A percentile compares a stretch with the other conserved stretches of the same genome.
These are phyloP conservation scores for Rhinocladiella mackenziei DNA, from an alignment of 2,329 filamentous ascomycete species.

Conservation along the genomic window DNA sequence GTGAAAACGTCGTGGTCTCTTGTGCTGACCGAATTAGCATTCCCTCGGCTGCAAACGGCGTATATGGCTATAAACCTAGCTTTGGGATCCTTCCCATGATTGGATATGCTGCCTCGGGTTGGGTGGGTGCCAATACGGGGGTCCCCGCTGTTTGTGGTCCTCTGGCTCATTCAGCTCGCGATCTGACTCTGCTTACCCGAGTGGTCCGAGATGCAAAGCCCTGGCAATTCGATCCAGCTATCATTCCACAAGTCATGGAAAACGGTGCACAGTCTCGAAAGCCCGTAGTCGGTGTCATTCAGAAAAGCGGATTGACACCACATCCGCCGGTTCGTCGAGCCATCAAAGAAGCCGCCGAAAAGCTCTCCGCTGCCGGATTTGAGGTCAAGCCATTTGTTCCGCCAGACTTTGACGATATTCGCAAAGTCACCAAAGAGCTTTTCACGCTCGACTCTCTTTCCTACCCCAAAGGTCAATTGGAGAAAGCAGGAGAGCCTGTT, in stretches of 20 bases:
- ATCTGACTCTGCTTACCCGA: constrained; percentile 43
- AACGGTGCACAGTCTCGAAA: constrained; percentile 40
- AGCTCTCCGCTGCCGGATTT: constrained; percentile 37
- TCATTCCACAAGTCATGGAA: constrained; percentile 41
- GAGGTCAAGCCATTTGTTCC: constrained; percentile 34
- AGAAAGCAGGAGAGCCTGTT: constrained; percentile 34
- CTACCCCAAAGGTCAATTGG: constrained; percentile 34
- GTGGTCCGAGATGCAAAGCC: constrained; percentile 43
- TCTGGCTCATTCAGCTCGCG: constrained; percentile 50
- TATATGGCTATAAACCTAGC: constrained; percentile 52
- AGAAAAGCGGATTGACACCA: constrained; percentile 44
- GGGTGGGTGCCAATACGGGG: constrained; percentile 33
- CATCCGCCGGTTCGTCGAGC: constrained; percentile 59
- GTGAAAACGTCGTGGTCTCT: too few relatives aligned
- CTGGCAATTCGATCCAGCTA: constrained; percentile 52
- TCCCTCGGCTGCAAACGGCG: constrained; percentile 48
- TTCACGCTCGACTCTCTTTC: constrained; percentile 38
- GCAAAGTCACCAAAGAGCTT: constrained; percentile 34
- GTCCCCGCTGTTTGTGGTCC: constrained; percentile 51
- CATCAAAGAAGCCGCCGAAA: constrained; percentile 43
- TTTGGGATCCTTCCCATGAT: constrained; percentile 37
- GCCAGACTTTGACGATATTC: constrained; percentile 34
- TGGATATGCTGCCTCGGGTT: constrained; percentile 9
- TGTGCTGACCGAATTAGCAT: constrained; percentile 32
- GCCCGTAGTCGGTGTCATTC: constrained; percentile 58